A percentile compares a stretch with the other conserved stretches of the same genome.
Conservation (phyloP, 345 rosid species). For the Bruguiera sexangula region DNA sequence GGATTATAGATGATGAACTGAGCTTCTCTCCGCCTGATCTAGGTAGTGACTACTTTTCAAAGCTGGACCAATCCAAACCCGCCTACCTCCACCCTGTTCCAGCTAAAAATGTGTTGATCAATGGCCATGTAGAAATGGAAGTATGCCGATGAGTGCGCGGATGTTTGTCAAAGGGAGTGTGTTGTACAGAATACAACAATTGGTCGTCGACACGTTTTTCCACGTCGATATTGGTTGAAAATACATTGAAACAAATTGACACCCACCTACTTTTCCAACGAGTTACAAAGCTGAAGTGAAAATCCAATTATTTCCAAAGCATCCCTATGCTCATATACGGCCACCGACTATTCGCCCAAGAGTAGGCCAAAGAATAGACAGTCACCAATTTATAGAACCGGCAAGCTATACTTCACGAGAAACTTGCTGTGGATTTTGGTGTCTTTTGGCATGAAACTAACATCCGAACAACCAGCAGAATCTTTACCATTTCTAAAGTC, state of each 20-base stretch:
- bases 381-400: not conserved
- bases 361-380: conserved; percentile 1
- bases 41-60: not conserved
- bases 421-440: not conserved
- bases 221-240: conserved; percentile 5
- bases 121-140: not conserved
- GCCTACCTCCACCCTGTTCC: conserved; percentile 10
- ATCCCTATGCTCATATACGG: not conserved
- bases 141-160: too few species aligned
- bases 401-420: not conserved
- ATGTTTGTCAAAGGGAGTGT: not conserved
- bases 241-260: conserved; percentile 8
- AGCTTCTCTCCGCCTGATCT: conserved; percentile 11
- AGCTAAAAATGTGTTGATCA: not conserved
- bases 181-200: not conserved
- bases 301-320: not conserved
- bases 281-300: not conserved
- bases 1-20: not conserved
- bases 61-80: not conserved
- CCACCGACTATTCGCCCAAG: not conserved
- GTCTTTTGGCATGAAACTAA: conserved; percentile 4
- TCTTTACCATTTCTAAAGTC: not conserved
- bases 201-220: too few species aligned
- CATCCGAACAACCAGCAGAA: conserved; percentile 11
- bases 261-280: not conserved